phyloP scores from a whole-genome alignment of 495 filamentous ascomycete species.

The Pyrenula aspistea region DNA sequence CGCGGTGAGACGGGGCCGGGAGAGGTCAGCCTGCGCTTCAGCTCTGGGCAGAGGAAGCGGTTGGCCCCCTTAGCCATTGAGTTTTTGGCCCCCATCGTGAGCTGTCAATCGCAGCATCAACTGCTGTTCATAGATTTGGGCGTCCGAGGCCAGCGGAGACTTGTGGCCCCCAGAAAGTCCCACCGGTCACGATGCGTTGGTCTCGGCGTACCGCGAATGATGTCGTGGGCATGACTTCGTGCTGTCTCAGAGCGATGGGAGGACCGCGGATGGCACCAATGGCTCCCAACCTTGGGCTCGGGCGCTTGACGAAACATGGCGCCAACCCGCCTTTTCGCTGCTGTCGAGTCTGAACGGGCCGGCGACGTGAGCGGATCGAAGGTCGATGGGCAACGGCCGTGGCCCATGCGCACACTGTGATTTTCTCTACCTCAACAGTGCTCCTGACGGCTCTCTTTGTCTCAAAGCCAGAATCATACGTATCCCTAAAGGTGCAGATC shows the following conservation, averaged over 20 bases:
- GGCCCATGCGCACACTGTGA: not conserved
- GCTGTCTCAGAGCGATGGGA: not conserved
- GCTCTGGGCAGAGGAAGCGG: not conserved
- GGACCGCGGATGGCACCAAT: too few species aligned
- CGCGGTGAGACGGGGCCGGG: not conserved
- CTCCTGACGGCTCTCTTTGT: too few species aligned
- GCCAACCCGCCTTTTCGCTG: not conserved
- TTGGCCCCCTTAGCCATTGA: not conserved
- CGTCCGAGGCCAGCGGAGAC: too few species aligned
- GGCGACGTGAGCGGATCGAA: not conserved
- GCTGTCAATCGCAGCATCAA: not conserved
- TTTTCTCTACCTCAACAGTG: too few species aligned
- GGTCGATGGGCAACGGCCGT: not conserved
- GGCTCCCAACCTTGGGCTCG: not conserved
- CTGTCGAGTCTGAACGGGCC: not conserved
- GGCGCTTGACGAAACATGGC: not conserved
- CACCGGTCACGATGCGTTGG: not conserved
- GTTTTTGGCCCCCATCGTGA: not conserved
- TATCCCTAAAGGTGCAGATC: too few species aligned
- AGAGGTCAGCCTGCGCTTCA: not conserved
- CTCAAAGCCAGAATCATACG: too few species aligned
- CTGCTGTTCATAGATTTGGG: not conserved
- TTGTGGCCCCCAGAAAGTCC: not conserved
- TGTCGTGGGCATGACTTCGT: not conserved
- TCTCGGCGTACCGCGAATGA: not conserved